Percentiles rank a stretch among this genome's conserved stretches.
Evolutionary conservation across 2,329 filamentous ascomycete genomes (phyloP).

Genomic region (Phialocephala sp.): DNA sequence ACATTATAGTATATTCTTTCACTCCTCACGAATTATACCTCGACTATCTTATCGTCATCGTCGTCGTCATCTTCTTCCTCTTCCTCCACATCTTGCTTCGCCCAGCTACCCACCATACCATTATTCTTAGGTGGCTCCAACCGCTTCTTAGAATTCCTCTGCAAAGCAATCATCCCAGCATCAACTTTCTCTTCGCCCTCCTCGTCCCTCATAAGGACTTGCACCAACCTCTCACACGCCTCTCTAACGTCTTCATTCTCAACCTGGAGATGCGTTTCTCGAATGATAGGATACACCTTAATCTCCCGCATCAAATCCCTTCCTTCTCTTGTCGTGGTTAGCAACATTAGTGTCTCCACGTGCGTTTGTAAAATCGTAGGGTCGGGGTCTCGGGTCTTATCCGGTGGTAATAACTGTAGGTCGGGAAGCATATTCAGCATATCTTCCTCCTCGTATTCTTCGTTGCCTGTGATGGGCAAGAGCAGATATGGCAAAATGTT

Average conservation of each 20-base stretch:
- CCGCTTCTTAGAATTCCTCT: slow-evolving; percentile 23
- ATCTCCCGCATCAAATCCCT: slow-evolving; percentile 76
- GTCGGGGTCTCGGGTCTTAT: slow-evolving; percentile 86
- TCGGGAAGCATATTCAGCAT: slow-evolving; percentile 86
- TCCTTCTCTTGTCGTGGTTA: slow-evolving; percentile 79
- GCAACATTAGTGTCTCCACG: slow-evolving; percentile 82
- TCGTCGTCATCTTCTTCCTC: slow-evolving; percentile 38
- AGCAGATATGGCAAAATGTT: slow-evolving; percentile 89
- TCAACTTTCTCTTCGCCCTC: slow-evolving; percentile 41
- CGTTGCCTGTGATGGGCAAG: slow-evolving; percentile 83
- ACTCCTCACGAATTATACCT: slow-evolving; percentile 36
- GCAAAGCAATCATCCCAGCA: slow-evolving; percentile 38
- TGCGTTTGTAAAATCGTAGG: slow-evolving; percentile 81
- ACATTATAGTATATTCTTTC: not conserved
- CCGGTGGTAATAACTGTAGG: slow-evolving; percentile 84
- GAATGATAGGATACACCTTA: slow-evolving; percentile 86
- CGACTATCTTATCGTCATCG: slow-evolving; percentile 43
- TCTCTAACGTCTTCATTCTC: slow-evolving; percentile 82
- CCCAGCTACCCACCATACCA: slow-evolving; percentile 27
- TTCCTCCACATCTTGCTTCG: slow-evolving; percentile 34
- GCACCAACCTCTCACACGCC: slow-evolving; percentile 86
- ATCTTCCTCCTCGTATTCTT: slow-evolving; percentile 89
- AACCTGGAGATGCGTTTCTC: slow-evolving; percentile 82
- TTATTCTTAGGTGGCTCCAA: slow-evolving; percentile 16
- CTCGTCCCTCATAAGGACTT: slow-evolving; percentile 55